Conservation (phyloP, 78 protist species). For the Planoprotostelium fungivorum region DNA sequence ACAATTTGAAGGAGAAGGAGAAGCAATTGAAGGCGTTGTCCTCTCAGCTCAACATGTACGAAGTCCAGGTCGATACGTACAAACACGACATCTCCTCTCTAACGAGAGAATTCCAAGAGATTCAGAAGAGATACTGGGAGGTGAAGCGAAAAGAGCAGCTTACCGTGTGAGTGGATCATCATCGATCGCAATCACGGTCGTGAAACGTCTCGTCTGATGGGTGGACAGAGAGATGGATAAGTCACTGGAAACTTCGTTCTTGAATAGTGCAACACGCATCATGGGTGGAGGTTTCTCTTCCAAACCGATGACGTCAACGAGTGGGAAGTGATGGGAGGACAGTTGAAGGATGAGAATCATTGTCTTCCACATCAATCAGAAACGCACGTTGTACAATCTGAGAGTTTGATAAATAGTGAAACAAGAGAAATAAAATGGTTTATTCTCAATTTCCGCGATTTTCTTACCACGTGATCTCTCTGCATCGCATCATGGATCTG, state of each 20-base stretch:
- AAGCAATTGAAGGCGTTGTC: slow-evolving; percentile 17
- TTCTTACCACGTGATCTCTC: too few relatives aligned
- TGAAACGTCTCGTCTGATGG: not conserved
- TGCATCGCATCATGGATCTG: too few relatives aligned
- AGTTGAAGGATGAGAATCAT: too few relatives aligned
- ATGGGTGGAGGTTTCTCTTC: not conserved
- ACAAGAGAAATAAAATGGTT: too few relatives aligned
- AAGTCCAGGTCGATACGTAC: slow-evolving; percentile 6
- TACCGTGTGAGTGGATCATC: not conserved
- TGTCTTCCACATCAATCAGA: too few relatives aligned
- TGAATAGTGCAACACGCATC: not conserved
- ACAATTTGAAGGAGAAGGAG: not conserved
- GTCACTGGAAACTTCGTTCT: not conserved
- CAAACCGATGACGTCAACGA: not conserved
- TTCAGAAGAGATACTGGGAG: not conserved
- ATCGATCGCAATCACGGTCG: not conserved
- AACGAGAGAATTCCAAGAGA: not conserved
- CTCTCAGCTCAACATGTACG: slow-evolving; percentile 37
- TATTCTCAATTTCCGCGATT: too few relatives aligned
- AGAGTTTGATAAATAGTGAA: too few relatives aligned
- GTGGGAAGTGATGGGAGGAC: too few relatives aligned
- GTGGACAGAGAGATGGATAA: not conserved
- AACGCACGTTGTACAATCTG: too few relatives aligned
- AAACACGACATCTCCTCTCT: not conserved
- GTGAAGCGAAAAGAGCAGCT: not conserved